phyloP scores from a whole-genome alignment of 768 basidiomycete species.

The Naganishia onofrii region DNA sequence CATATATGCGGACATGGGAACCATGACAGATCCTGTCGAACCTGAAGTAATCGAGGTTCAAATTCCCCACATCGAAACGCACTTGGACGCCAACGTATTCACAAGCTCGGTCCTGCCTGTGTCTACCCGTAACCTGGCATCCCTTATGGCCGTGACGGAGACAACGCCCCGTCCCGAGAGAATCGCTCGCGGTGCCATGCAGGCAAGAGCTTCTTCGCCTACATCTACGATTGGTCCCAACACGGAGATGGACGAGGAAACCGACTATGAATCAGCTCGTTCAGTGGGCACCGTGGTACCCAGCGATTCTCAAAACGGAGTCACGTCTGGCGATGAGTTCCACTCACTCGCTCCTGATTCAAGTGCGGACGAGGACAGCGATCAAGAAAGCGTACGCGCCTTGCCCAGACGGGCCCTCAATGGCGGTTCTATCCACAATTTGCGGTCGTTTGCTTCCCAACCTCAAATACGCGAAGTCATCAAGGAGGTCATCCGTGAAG shows the following conservation, averaged over 20 bases:
- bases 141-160: conserved; percentile 1
- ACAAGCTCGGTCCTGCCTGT: conserved; percentile 32
- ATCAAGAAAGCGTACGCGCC: conserved; percentile 37
- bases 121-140: conserved; percentile 30
- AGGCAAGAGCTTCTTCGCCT: conserved; percentile 32
- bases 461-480: conserved; percentile 35
- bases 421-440: not conserved
- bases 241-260: conserved; percentile 35
- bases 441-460: not conserved
- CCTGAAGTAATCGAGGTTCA: not conserved
- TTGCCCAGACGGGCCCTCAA: not conserved
- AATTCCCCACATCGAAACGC: not conserved
- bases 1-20: conserved; percentile 35
- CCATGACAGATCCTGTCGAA: conserved; percentile 39
- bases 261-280: conserved; percentile 61
- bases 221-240: conserved; percentile 32
- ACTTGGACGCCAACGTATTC: conserved; percentile 14
- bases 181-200: conserved; percentile 9
- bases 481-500: conserved; percentile 34
- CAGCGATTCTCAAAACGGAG: conserved; percentile 62
- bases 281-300: conserved; percentile 65
- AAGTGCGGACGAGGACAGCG: conserved; percentile 45
- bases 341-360: conserved; percentile 48
- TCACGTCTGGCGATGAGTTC: conserved; percentile 51
- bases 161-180: conserved; percentile 14